Evolutionary conservation across 345 rosid genomes (phyloP), one percentile per base, ranked within the genome.

Genomic region (Eucalyptus brandiana): DNA sequence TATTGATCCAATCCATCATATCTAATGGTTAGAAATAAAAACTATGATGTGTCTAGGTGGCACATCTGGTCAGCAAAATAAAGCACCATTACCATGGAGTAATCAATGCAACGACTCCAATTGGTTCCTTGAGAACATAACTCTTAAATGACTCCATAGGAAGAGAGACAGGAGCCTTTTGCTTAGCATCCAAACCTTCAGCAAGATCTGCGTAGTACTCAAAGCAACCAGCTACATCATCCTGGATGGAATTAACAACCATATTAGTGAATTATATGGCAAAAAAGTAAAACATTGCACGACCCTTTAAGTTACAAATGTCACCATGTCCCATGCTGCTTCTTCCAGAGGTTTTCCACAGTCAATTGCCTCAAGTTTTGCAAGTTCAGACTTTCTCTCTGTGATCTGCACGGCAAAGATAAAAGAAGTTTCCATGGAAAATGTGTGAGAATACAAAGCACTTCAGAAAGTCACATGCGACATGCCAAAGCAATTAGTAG

Each of bases 121-220:
- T 91, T 32, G 99, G 98, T 90, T 98, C 99, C 93, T 93, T 96
- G 86, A 96, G 96, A 89, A 96, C 92, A 86, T 95, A 91, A 58
- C 93, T 91, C 96, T 96, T 98, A 87, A 98, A 97, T 67, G 96
- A 93, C 69, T 96, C 96, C 94, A 97, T 87, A 1, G 99, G 99
- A 90, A 97, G 95, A 87, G 98, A 93, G 93, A 98, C 88, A 76
- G 98, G 98, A 93, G 97, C 93, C 89, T 94, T 96, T 92, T 95
- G 97, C 93, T 96, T 96, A 60, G 97, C 95, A 93, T 98, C 99
- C 89, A 97, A 92, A 54, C 96, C 98, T 93, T 96, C 99, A 88
- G 99, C 99, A 88, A 98, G 96, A 90, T 95, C 99, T 69, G 99
- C 99, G 87, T 95, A 97, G 90, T 96, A 98, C 90, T 97, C 99